Base-by-base conservation (phyloP, 2,329 filamentous ascomycete genomes). In the Ophiosphaerella korrae region DNA sequence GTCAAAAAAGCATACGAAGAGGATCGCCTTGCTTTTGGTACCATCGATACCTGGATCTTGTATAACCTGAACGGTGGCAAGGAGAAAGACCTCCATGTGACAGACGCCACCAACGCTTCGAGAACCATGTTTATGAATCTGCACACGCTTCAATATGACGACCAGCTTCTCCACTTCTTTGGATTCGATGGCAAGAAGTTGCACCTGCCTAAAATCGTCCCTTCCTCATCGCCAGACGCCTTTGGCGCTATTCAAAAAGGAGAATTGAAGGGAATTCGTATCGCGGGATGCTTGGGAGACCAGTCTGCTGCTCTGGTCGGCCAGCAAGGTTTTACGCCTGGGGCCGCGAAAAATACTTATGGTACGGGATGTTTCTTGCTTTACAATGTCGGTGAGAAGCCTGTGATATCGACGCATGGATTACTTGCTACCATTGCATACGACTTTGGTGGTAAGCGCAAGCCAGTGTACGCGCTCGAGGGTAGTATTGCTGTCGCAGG, bases 101-200 rank as follows among this genome's bases (percentile, higher is more conserved):
- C 92, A 0, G 92, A 96, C 72, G 85, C 88, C 41, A 91, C 89
- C 53, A 96, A 96, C 71, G 92, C 92, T 16, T 93, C 89, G 45
- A 82, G 92, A 67, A 96, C 92, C 53, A 95, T 96, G 91, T 94
- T 96, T 74, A 92, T 96, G 88, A 91, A 96, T 75, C 80, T 96
- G 46, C 82, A 86, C 63, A 92, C 87, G 9, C 80, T 91, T 52
- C 74, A 92, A 64, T 96, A 96, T 74, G 90, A 93, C 70, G 85
- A 91, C 49, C 80, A 81, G 35, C 81, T 96, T 23, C 78, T 96
- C 23, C 77, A 84, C 21, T 96, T 95, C 77, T 96, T 96, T 74
- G 84, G 83, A 39, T 82, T 96, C 55, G 87, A 92, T 70, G 76
- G 78, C 48, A 80, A 78, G 47, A 93, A 92, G 72, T 78, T 95